phyloP scores from a whole-genome alignment of 176 grass and related monocot species.

The Olyra latifolia region DNA sequence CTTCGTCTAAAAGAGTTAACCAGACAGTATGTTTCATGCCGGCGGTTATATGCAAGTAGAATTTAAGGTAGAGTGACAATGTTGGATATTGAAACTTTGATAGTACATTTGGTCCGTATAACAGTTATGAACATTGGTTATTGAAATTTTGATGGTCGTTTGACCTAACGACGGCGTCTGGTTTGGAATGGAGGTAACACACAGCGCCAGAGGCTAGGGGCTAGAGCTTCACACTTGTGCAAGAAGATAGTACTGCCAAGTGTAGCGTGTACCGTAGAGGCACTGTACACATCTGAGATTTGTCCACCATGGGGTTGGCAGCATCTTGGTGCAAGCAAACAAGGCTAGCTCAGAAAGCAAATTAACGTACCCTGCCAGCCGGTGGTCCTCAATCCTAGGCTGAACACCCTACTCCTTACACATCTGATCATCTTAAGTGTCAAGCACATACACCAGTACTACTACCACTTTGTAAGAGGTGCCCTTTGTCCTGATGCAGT shows the following conservation, averaged over 20 bases:
- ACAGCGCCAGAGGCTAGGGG: too few relatives aligned
- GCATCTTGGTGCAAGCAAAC: constrained; percentile 32
- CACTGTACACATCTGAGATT: constrained; percentile 28
- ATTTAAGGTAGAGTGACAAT: too few relatives aligned
- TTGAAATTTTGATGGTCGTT: too few relatives aligned
- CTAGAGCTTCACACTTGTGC: neutral
- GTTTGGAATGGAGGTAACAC: too few relatives aligned
- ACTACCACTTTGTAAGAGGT: constrained; percentile 33
- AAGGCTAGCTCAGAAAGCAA: constrained; percentile 37
- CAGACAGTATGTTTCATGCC: too few relatives aligned
- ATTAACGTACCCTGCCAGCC: constrained; percentile 34
- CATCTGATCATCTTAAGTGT: constrained; percentile 44
- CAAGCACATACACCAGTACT: constrained; percentile 26
- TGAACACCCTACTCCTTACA: constrained; percentile 45
- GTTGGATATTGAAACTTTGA: too few relatives aligned
- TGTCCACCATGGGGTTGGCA: constrained; percentile 18
- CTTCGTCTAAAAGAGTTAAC: too few relatives aligned
- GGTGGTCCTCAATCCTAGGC: constrained; percentile 46
- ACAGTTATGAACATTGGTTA: too few relatives aligned
- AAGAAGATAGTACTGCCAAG: neutral
- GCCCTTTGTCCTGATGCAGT: constrained; percentile 31
- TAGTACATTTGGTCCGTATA: too few relatives aligned
- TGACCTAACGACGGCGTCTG: too few relatives aligned
- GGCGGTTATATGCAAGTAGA: too few relatives aligned
- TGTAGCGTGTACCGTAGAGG: neutral